Conservation (phyloP, 805 yeast genomes). For the Komagataella phaffii region DNA sequence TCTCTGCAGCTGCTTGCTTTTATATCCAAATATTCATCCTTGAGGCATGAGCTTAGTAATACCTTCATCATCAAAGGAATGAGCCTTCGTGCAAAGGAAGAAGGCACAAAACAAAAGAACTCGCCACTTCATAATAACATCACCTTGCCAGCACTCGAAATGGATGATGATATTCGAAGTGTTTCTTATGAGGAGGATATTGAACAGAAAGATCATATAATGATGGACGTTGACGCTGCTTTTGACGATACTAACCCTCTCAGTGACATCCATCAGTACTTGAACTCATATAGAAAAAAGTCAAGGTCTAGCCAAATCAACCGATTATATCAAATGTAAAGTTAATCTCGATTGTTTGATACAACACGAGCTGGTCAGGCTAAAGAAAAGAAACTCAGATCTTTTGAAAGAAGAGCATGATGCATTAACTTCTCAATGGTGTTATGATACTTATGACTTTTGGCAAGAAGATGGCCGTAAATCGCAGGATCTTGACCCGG, state of each 20-base stretch:
- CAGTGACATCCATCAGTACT: neutral
- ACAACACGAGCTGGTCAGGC: neutral
- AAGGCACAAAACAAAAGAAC: neutral
- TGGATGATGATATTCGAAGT: neutral
- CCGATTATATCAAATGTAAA: neutral
- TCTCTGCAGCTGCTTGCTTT: conserved; percentile 84
- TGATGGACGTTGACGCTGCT: neutral
- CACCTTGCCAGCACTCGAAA: neutral
- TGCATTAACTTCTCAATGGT: neutral
- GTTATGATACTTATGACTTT: neutral
- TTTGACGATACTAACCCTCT: neutral
- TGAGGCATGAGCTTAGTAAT: conserved; percentile 61
- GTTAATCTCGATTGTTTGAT: neutral
- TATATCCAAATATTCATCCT: conserved; percentile 77
- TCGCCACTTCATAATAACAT: neutral
- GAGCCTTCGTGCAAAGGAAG: conserved; percentile 27
- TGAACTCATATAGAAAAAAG: neutral
- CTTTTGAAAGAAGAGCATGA: neutral
- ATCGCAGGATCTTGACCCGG: conserved; percentile 20
- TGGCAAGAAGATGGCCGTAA: conserved; percentile 4
- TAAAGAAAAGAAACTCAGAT: neutral
- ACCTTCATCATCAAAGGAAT: conserved; percentile 66
- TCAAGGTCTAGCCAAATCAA: neutral
- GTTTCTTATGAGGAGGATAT: neutral
- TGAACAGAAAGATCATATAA: neutral